Conservation (phyloP, 352 stramenopile species). For the Globisporangium polare region DNA sequence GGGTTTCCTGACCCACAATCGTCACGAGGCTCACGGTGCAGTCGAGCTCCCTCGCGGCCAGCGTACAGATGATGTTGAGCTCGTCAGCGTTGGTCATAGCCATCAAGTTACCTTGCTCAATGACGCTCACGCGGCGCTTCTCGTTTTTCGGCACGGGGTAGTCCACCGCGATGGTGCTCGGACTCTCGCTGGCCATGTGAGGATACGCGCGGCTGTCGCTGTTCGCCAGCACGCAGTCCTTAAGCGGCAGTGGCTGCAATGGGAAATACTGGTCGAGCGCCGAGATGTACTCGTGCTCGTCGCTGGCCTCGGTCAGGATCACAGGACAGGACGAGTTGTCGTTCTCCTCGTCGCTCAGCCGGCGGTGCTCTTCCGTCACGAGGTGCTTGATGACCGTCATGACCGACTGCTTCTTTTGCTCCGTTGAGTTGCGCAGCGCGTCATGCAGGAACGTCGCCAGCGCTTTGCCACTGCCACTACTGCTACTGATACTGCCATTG, state of each 20-base stretch:
- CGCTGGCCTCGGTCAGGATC: slow-evolving; percentile 8
- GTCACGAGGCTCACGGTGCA: slow-evolving; percentile 53
- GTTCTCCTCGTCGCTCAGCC: neutral
- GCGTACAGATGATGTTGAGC: slow-evolving; percentile 1
- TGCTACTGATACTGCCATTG: no score
- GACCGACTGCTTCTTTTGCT: slow-evolving; percentile 18
- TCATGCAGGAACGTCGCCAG: slow-evolving; percentile 24
- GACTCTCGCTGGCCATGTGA: slow-evolving; percentile 4
- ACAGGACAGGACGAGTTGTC: neutral
- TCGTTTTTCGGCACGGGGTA: neutral
- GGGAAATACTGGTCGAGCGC: slow-evolving; percentile 3
- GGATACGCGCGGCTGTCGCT: slow-evolving; percentile 32
- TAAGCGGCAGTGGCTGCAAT: neutral
- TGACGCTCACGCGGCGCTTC: neutral
- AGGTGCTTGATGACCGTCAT: slow-evolving; percentile 30
- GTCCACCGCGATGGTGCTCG: neutral
- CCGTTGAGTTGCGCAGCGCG: slow-evolving; percentile 14
- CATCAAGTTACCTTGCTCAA: neutral
- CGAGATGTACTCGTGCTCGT: slow-evolving; percentile 21
- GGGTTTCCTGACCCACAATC: slow-evolving; percentile 47
- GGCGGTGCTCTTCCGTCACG: slow-evolving; percentile 18
- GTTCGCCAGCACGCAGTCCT: slow-evolving; percentile 18
- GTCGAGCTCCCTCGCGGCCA: slow-evolving; percentile 49
- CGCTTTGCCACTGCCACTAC: neutral
- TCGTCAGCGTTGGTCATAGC: neutral